A percentile compares a stretch with the other conserved stretches of the same genome.
These are phyloP conservation scores for Rutidosis leptorrhynchoides DNA, from an alignment of 129 eudicot genomes.

Conservation along the genomic window DNA sequence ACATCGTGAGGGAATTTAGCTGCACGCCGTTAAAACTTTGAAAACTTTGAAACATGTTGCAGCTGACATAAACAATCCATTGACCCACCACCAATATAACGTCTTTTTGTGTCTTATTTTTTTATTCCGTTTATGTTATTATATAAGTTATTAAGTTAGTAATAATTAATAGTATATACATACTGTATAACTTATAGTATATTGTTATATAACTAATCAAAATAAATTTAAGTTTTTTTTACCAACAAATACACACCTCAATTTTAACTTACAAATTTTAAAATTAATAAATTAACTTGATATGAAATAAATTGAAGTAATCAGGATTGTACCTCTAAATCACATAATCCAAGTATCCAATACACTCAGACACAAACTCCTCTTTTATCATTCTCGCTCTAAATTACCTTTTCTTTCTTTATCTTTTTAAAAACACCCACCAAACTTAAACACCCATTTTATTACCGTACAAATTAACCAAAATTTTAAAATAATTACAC, in stretches of 20 bases:
- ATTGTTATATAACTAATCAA: no score
- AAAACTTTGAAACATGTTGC: slow-evolving; percentile 21
- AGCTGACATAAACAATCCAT: slow-evolving; percentile 25
- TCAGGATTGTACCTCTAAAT: slow-evolving; percentile 21
- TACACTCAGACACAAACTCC: not conserved
- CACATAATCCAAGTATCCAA: slow-evolving; percentile 31
- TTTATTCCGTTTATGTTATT: no score
- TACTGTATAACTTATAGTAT: no score
- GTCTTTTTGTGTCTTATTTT: not conserved
- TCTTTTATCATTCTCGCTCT: slow-evolving; percentile 16
- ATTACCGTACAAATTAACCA: not conserved
- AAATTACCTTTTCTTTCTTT: slow-evolving; percentile 19
- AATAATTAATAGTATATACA: no score
- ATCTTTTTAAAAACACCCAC: slow-evolving; percentile 11
- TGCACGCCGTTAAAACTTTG: not conserved
- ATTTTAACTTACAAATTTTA: slow-evolving; percentile 6
- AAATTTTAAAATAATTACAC: not conserved
- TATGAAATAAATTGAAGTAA: no score
- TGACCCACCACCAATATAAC: slow-evolving; percentile 29
- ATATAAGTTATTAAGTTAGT: no score
- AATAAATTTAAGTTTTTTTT: no score
- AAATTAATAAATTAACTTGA: no score
- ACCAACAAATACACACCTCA: not conserved
- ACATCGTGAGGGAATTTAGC: not conserved
- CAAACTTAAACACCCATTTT: slow-evolving; percentile 3